Evolutionary conservation across 345 rosid species (phyloP), one percentile per base, ranked within the genome.

Genomic region (Gossypium stocksii): DNA sequence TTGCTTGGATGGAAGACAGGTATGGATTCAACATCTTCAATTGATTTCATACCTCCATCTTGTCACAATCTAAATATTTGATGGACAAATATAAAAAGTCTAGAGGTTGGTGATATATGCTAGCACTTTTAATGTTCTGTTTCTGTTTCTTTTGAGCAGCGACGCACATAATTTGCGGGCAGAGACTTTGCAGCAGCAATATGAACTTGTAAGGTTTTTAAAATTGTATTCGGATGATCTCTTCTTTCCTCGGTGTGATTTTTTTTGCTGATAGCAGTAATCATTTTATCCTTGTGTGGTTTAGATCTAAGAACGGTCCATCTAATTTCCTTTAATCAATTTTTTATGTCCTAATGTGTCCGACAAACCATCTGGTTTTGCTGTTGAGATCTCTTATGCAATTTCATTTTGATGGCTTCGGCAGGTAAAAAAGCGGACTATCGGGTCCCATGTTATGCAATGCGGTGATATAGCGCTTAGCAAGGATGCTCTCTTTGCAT

Each of bases 1-100:
- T 93, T 77, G 91, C 97, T 71, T 91, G 98, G 99, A 96, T 96
- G 99, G 99, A 96, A 85, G 98, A 93, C 71, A 90, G 98, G 99
- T 85, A 63, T 74, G 8, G 41, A 34, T 34, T 46, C 46, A 66
- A 66, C 38, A 13, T 46, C 38, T 22, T 66, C 23, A 66, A 2
- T 20, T 20, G 13, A 66, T 66, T 66, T 22, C 54, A 46, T 57
- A 34, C 54, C 19, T 20, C 11, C 20, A 7, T 54, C 71, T 46
- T 65, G 19, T 14, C 12, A 45, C 13, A 54, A 9, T 48, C 60
- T 19, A 34, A 34, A 5, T 34, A 34, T 34, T 34, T 34, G 41
- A 34, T 34, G 7, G 41, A 34, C 41, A 34, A 34, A 34, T 34
- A 34, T 34, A 34, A 34, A 34, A 34, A 34, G 41, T 34, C 41